Base-by-base conservation (phyloP, 2,329 filamentous ascomycete genomes). In the Lomentospora prolificans region DNA sequence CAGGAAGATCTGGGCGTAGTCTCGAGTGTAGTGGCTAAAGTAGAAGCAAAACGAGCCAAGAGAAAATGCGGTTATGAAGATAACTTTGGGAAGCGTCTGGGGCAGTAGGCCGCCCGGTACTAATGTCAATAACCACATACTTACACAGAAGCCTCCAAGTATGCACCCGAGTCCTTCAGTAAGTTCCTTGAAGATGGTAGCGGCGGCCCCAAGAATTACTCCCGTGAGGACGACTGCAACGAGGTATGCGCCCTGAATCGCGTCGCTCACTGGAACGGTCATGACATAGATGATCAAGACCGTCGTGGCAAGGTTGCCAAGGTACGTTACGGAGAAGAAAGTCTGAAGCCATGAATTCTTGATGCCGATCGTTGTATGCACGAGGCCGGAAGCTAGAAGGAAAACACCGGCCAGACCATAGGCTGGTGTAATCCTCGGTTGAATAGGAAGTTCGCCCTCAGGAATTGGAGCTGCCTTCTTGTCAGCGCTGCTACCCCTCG, bases 211-310 rank as follows among this genome's bases (percentile, higher is more conserved):
- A 19, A 95, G 78, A 22, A 90, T 75, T 4, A 84, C 66, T 1
- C 90, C 90, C 0, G 90, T 85, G 59, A 90, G 70, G 33, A 89
- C 77, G 2, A 80, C 81, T 2, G 90, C 91, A 5, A 90, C 87
- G 33, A 97, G 80, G 67, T 94, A 96, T 28, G 84, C 92, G 25
- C 90, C 92, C 69, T 96, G 90, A 2, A 94, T 74, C 0, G 82
- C 87, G 66, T 87, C 73, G 58, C 78, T 82, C 39, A 95, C 80
- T 0, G 90, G 90, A 0, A 85, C 80, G 55, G 78, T 85, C 86
- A 95, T 94, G 39, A 96, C 85, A 66, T 96, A 96, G 48, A 95
- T 70, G 55, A 96, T 89, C 22, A 97, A 75, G 2, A 96, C 86
- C 0, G 87, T 82, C 10, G 94, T 84, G 14, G 87, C 84, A 33